Percentiles rank a stretch among this genome's conserved stretches.
Evolutionary conservation across 2,329 filamentous ascomycete species (phyloP).

Genomic region (Cercospora zeae-maydis): DNA sequence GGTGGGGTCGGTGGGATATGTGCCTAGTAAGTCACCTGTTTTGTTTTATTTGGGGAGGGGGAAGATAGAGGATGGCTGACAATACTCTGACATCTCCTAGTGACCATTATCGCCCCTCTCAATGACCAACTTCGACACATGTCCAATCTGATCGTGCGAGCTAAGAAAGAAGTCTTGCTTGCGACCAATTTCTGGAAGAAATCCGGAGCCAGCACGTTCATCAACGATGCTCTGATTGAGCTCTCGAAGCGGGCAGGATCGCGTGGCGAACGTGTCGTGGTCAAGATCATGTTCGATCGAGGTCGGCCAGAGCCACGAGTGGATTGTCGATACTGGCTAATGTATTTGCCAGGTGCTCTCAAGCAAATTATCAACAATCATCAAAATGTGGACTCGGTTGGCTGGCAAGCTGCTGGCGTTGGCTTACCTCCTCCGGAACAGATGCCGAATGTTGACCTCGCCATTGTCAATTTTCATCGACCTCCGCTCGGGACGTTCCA

Average conservation of each 20-base stretch:
- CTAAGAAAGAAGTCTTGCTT: conserved; percentile 68
- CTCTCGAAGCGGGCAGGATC: conserved; percentile 62
- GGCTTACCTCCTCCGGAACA: conserved; percentile 60
- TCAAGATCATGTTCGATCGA: conserved; percentile 74
- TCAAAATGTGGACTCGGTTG: conserved; percentile 55
- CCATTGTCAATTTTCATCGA: conserved; percentile 70
- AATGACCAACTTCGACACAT: conserved; percentile 71
- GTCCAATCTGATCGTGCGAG: conserved; percentile 70
- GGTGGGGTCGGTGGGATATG: conserved; percentile 57
- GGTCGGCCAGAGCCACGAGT: conserved; percentile 45
- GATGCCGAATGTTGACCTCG: conserved; percentile 66
- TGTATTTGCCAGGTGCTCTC: neutral
- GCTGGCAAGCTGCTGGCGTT: conserved; percentile 55
- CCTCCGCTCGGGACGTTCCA: conserved; percentile 72
- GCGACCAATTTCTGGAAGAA: conserved; percentile 74
- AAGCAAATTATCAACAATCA: conserved; percentile 58
- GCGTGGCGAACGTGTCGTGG: conserved; percentile 56
- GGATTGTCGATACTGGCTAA: neutral
- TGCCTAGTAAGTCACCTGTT: neutral
- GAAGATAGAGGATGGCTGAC: neutral
- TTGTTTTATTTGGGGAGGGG: neutral
- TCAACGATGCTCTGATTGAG: conserved; percentile 66
- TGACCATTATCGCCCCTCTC: conserved; percentile 66
- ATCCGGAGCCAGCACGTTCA: conserved; percentile 62
- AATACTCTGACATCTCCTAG: conserved; percentile 39